Conservation (phyloP, 2,329 filamentous ascomycete species). For the Aureobasidium melanogenum region DNA sequence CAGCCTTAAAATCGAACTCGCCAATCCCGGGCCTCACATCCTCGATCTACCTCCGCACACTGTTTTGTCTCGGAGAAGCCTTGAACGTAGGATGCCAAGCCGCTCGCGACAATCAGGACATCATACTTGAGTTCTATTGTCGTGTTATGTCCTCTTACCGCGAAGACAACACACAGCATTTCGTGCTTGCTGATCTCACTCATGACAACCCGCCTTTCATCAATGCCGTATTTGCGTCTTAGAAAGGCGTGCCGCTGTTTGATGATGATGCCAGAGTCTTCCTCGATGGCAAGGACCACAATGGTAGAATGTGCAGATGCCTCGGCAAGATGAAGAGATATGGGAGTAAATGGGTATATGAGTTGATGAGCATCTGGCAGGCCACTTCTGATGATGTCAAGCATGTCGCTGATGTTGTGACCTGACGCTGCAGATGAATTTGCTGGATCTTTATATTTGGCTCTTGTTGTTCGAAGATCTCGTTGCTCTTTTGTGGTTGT, state of each 20-base stretch:
- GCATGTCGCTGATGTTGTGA: constrained; percentile 38
- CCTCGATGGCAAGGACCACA: constrained; percentile 21
- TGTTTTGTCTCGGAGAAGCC: constrained; percentile 57
- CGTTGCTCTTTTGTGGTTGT: background rate
- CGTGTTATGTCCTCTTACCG: constrained; percentile 50
- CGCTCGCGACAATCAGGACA: constrained; percentile 39
- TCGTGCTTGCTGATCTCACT: constrained; percentile 56
- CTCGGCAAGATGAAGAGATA: constrained; percentile 39
- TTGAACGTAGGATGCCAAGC: constrained; percentile 40
- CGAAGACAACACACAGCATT: constrained; percentile 49
- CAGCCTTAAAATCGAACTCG: constrained; percentile 42
- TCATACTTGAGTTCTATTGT: constrained; percentile 55
- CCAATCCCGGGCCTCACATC: constrained; percentile 45
- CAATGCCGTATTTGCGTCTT: constrained; percentile 38
- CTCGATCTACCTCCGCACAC: constrained; percentile 44
- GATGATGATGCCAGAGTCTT: constrained; percentile 37
- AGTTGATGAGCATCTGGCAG: constrained; percentile 43
- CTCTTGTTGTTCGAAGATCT: background rate
- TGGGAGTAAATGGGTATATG: constrained; percentile 35
- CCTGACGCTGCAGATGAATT: background rate
- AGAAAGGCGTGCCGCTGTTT: constrained; percentile 36
- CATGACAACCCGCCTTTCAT: constrained; percentile 49
- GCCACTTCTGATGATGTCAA: constrained; percentile 47
- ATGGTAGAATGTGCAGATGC: constrained; percentile 36
- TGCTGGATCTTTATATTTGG: background rate